Evolutionary conservation across 441 rosid genomes (phyloP), one percentile per base, ranked within the genome.

Genomic region (Gossypium schwendimanii): DNA sequence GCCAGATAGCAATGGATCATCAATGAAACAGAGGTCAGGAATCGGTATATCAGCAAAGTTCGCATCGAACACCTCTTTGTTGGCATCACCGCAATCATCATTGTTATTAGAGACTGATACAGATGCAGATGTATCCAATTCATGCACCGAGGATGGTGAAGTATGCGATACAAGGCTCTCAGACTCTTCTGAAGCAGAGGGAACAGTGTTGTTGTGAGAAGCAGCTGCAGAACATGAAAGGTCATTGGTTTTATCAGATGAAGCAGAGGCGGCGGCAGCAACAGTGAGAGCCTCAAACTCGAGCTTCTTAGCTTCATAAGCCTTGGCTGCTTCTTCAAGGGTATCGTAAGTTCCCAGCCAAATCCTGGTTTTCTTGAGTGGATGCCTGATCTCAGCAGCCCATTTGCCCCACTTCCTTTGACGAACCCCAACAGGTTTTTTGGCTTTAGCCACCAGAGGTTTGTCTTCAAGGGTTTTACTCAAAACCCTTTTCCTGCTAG

Each of bases 351-450:
- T 92, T 66, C 98, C 99, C 78, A 94, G 77, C 99, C 99, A 94
- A 60, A 86, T 81, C 60, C 99, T 83, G 24, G 73, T 79, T 69
- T 88, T 88, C 52, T 86, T 88, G 58, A 85, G 73, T 1, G 99
- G 99, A 62, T 92, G 90, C 36, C 98, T 77, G 26, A 94, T 94
- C 78, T 94, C 99, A 58, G 98, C 99, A 9, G 99, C 98, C 98
- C 98, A 95, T 80, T 91, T 95, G 1, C 99, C 99, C 99, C 98
- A 92, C 80, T 92, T 95, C 78, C 99, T 78, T 69, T 89, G 97
- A 75, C 99, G 81, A 60, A 95, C 94, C 70, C 98, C 99, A 36
- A 81, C 85, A 1, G 92, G 92, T 31, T 81, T 72, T 11, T 50
- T 91, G 12, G 73, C 12, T 0, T 78, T 65, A 36, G 53, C 0